A percentile compares a stretch with the other conserved stretches of the same genome.
phyloP scores from a whole-genome alignment of 1,139 yeast genomes.

The Ogataea hybrid region DNA sequence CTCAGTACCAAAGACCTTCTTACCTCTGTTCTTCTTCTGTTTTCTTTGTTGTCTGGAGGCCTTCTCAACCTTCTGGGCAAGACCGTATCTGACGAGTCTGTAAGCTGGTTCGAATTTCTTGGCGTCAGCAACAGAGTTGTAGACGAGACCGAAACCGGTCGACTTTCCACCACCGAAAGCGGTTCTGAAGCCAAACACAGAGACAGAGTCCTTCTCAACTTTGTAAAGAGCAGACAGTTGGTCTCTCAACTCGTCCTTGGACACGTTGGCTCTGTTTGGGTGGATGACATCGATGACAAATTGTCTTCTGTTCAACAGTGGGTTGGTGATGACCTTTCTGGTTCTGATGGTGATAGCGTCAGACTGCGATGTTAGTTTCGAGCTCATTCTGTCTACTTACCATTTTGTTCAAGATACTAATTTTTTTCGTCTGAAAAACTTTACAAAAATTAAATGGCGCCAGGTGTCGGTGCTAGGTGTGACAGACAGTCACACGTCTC shows the following conservation, averaged over 20 bases:
- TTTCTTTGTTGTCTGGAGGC: slow-evolving; percentile 99
- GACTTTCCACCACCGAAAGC: slow-evolving; percentile 99
- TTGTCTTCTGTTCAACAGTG: slow-evolving; percentile 99
- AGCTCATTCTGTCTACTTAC: slow-evolving; percentile 6
- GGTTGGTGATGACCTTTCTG: slow-evolving; percentile 99
- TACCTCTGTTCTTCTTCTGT: slow-evolving; percentile 99
- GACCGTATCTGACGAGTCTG: slow-evolving; percentile 99
- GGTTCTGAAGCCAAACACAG: slow-evolving; percentile 99
- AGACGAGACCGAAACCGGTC: slow-evolving; percentile 98
- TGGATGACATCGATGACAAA: slow-evolving; percentile 99
- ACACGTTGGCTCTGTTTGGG: slow-evolving; percentile 99
- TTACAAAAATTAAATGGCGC: slow-evolving; percentile 8
- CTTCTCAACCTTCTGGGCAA: slow-evolving; percentile 94
- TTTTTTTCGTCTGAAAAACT: slow-evolving; percentile 11
- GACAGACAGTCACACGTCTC: slow-evolving; percentile 2
- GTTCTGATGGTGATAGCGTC: slow-evolving; percentile 99
- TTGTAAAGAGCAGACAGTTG: slow-evolving; percentile 95
- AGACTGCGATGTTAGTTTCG: slow-evolving; percentile 45
- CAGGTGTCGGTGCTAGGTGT: slow-evolving; percentile 9
- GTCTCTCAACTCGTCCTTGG: slow-evolving; percentile 99
- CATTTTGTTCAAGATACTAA: slow-evolving; percentile 12
- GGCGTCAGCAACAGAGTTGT: slow-evolving; percentile 98
- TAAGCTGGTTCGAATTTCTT: slow-evolving; percentile 98
- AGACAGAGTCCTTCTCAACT: slow-evolving; percentile 97
- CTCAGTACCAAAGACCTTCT: slow-evolving; percentile 98